Evolutionary conservation across 768 basidiomycete genomes (phyloP), one percentile per base, ranked within the genome.

Genomic region (Agrocybe praecox): DNA sequence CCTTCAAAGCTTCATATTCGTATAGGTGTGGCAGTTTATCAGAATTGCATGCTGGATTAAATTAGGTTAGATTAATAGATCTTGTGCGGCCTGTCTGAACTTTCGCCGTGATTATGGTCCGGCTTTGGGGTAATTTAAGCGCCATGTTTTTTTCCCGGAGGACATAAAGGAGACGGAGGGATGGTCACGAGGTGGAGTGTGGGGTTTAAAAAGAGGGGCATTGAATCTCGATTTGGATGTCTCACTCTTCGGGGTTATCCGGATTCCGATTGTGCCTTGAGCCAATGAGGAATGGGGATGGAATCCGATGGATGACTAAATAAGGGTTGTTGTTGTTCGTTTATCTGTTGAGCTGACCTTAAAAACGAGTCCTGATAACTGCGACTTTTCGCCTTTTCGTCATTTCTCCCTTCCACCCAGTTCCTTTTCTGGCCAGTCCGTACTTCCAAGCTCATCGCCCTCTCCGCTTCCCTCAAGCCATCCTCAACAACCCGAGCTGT

Each of bases 351-450:
- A 64, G 68, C 65, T 66, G 59, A 65, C 63, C 69, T 75, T 72
- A 76, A 76, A 77, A 77, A 76, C 72, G 73, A 71, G 69, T 66
- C 69, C 63, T 76, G 76, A 78, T 78, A n/a, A n/a, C n/a, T n/a
- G n/a, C 77, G 74, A 75, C 72, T 68, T 80, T 78, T 77, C n/a
- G n/a, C 78, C 76, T 79, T 79, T 80, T 80, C 70, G 75, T n/a
- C n/a, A n/a, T n/a, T n/a, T n/a, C n/a, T n/a, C 74, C 77, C 75
- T 77, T 77, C 73, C 74, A 73, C 72, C 72, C 72, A 74, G 76
- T 79, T 79, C 80, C 78, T 78, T 80, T 80, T 80, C 74, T 70
- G 78, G 79, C 67, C 76, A 76, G 72, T 77, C 76, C 76, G 75
- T 74, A 74, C 74, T 69, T 67, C 67, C 67, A 66, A 66, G 65